A percentile compares a stretch with the other conserved stretches of the same genome.
These are phyloP conservation scores for Gossypium schwendimanii DNA, from an alignment of 441 rosid species.

Conservation along the genomic window DNA sequence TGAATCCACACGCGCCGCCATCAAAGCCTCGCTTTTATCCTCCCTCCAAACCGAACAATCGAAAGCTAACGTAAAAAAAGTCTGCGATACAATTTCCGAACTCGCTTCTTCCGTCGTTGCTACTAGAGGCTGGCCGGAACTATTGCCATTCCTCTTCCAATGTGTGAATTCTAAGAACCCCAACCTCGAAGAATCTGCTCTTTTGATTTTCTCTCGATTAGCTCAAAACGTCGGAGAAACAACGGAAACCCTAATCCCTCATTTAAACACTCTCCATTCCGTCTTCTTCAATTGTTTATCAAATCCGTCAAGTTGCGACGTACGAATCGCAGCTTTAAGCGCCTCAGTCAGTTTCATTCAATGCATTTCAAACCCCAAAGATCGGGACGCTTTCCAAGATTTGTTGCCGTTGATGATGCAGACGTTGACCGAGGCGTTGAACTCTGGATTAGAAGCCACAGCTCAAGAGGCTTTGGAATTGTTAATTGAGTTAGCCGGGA, in stretches of 20 bases:
- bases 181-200: conserved; percentile 36
- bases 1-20: conserved; percentile 26
- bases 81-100: conserved; percentile 44
- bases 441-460: conserved; percentile 36
- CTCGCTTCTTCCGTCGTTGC: conserved; percentile 36
- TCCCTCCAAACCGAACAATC: conserved; percentile 31
- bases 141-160: conserved; percentile 44
- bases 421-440: conserved; percentile 43
- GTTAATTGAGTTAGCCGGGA: conserved; percentile 39
- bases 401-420: conserved; percentile 43
- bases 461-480: conserved; percentile 49
- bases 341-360: conserved; percentile 34
- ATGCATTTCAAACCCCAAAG: conserved; percentile 29
- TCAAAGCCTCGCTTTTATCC: conserved; percentile 34
- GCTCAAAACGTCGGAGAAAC: conserved; percentile 38
- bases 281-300: conserved; percentile 31
- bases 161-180: conserved; percentile 27
- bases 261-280: conserved; percentile 28
- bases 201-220: conserved; percentile 42
- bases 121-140: conserved; percentile 41
- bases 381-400: conserved; percentile 37
- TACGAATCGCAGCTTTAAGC: conserved; percentile 34
- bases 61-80: conserved; percentile 33
- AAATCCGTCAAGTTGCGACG: conserved; percentile 22
- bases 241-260: conserved; percentile 25